Percentiles rank a stretch among this genome's conserved stretches.
phyloP scores from a whole-genome alignment of 2,329 filamentous ascomycete genomes.

The Beauveria rudraprayagi region DNA sequence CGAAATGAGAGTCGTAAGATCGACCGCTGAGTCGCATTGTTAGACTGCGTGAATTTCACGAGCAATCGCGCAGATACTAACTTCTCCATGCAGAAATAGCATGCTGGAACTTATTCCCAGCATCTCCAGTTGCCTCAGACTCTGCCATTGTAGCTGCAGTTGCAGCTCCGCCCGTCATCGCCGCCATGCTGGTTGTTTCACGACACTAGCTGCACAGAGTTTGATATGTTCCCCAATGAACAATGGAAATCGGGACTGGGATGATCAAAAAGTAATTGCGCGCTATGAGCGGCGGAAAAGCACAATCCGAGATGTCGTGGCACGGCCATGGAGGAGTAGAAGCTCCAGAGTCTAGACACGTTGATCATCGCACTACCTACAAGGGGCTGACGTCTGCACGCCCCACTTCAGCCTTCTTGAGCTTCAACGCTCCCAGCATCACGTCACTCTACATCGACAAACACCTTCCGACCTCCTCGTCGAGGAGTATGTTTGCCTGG shows the following conservation, averaged over 20 bases:
- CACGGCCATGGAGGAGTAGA: background rate
- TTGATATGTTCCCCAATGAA: background rate
- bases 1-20: constrained; percentile 74
- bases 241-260: no score
- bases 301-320: background rate
- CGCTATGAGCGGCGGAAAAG: background rate
- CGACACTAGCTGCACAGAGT: background rate
- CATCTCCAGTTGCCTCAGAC: constrained; percentile 33
- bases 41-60: background rate
- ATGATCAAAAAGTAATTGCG: background rate
- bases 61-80: constrained; percentile 31
- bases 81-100: constrained; percentile 95
- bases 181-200: constrained; percentile 16
- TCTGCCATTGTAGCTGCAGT: constrained; percentile 19
- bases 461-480: background rate
- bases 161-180: constrained; percentile 21
- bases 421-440: background rate
- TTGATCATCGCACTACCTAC: constrained; percentile 2
- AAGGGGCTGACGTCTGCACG: constrained; percentile 11
- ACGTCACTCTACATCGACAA: constrained; percentile 2
- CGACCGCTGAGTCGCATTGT: constrained; percentile 55
- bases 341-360: constrained; percentile 6
- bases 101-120: constrained; percentile 89
- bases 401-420: constrained; percentile 9
- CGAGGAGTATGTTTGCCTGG: background rate